A percentile compares a stretch with the other conserved stretches of the same genome.
Evolutionary conservation across 1,284 basidiomycete genomes (phyloP).

Genomic region (Trichosporon sp.): DNA sequence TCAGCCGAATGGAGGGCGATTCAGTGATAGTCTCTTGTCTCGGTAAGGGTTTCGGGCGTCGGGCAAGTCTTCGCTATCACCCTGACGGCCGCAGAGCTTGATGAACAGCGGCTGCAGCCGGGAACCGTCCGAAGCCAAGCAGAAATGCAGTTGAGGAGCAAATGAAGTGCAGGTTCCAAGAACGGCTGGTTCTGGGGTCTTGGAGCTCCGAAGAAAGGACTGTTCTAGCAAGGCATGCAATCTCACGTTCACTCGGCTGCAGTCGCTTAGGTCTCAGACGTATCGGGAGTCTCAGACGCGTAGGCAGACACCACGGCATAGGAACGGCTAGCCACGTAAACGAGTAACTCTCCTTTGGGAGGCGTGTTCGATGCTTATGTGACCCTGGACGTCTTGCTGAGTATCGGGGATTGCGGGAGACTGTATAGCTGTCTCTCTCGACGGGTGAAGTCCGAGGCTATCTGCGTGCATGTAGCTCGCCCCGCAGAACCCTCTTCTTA

Average conservation of each 20-base stretch:
- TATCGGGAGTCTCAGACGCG: background rate
- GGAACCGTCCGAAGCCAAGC: background rate
- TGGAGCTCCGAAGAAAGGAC: background rate
- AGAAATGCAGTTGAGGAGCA: background rate
- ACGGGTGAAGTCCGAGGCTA: background rate
- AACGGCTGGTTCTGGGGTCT: background rate
- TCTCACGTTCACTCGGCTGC: background rate
- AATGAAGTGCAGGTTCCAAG: background rate
- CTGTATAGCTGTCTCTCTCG: background rate
- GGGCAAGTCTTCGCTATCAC: background rate
- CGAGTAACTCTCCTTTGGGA: background rate
- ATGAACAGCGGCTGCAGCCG: background rate
- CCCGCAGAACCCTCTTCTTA: conserved; percentile 4
- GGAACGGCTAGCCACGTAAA: conserved; percentile 2
- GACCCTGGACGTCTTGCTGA: background rate
- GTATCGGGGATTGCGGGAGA: background rate
- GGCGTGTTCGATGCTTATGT: background rate
- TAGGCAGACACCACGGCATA: background rate
- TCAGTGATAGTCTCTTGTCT: background rate
- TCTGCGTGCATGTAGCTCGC: conserved; percentile 1
- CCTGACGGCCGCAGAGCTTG: background rate
- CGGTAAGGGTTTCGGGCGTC: background rate
- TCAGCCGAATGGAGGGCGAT: background rate
- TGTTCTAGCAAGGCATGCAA: background rate
- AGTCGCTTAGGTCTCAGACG: background rate